Evolutionary conservation across 1,284 basidiomycete species (phyloP).

Genomic region (Laetiporus sulphureus): DNA sequence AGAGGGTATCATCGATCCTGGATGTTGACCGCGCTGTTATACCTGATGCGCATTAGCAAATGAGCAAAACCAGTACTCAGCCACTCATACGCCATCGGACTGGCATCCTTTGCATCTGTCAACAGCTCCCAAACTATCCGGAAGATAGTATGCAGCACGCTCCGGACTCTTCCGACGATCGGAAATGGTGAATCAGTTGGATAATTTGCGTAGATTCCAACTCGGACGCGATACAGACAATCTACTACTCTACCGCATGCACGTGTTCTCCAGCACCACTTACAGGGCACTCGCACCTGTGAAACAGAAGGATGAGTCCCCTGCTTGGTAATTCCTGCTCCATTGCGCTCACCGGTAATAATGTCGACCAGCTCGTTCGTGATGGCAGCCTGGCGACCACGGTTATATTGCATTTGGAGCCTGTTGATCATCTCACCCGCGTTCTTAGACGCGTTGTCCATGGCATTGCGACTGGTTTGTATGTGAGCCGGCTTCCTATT

Average conservation of each 20-base stretch:
- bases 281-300: constrained; percentile 22
- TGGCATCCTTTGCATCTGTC: no score
- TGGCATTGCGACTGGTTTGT: constrained; percentile 79
- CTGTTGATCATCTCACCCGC: constrained; percentile 86
- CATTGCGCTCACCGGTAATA: constrained; percentile 69
- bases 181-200: no score
- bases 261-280: constrained; percentile 4
- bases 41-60: no score
- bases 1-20: no score
- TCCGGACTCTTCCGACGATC: no score
- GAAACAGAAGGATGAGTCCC: no score
- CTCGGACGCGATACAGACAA: neutral
- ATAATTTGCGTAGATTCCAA: no score
- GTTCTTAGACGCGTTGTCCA: constrained; percentile 99
- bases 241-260: constrained; percentile 15
- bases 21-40: no score
- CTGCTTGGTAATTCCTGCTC: neutral
- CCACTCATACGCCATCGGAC: no score
- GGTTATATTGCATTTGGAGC: constrained; percentile 94
- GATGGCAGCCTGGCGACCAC: constrained; percentile 98
- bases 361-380: constrained; percentile 95
- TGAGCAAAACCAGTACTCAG: no score
- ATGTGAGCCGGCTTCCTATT: constrained; percentile 1
- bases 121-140: no score
- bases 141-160: no score